Percentiles rank a stretch among this genome's conserved stretches.
Evolutionary conservation across 1,139 yeast genomes (phyloP).

Genomic region (Hyphopichia burtonii): DNA sequence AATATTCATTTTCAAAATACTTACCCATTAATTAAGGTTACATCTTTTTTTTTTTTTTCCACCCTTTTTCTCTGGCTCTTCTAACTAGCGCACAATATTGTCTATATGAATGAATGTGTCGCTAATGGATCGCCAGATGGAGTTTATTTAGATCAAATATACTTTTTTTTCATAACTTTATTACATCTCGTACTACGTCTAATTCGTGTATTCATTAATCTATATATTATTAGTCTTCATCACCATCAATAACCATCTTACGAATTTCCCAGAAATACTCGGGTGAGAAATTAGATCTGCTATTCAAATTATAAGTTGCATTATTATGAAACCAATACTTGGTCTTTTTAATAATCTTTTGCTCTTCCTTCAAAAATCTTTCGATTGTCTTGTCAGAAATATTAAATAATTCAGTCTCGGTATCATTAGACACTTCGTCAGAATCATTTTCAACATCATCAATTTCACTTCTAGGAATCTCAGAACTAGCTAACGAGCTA

Average conservation of each 20-base stretch:
- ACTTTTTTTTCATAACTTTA: background rate
- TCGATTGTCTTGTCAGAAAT: slow-evolving; percentile 40
- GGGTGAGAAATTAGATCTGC: slow-evolving; percentile 19
- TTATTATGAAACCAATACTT: slow-evolving; percentile 52
- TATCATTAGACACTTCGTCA: slow-evolving; percentile 11
- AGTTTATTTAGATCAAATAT: background rate
- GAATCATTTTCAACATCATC: slow-evolving; percentile 18
- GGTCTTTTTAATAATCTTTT: slow-evolving; percentile 46
- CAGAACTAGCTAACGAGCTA: slow-evolving; percentile 9
- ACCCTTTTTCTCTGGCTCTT: background rate
- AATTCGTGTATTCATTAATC: background rate
- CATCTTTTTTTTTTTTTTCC: background rate
- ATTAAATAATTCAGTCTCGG: slow-evolving; percentile 38
- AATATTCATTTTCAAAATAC: background rate
- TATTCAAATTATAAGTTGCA: slow-evolving; percentile 26
- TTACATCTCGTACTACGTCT: no score
- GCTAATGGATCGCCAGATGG: background rate
- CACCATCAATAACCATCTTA: slow-evolving; percentile 49
- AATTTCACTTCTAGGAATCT: slow-evolving; percentile 6
- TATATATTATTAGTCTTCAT: slow-evolving; percentile 8
- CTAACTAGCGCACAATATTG: background rate
- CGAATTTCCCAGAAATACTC: slow-evolving; percentile 56
- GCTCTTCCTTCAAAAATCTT: slow-evolving; percentile 50
- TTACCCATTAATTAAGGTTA: no score
- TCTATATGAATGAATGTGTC: background rate